phyloP scores from a whole-genome alignment of 2,329 filamentous ascomycete genomes.

The Ascochyta rabiei region DNA sequence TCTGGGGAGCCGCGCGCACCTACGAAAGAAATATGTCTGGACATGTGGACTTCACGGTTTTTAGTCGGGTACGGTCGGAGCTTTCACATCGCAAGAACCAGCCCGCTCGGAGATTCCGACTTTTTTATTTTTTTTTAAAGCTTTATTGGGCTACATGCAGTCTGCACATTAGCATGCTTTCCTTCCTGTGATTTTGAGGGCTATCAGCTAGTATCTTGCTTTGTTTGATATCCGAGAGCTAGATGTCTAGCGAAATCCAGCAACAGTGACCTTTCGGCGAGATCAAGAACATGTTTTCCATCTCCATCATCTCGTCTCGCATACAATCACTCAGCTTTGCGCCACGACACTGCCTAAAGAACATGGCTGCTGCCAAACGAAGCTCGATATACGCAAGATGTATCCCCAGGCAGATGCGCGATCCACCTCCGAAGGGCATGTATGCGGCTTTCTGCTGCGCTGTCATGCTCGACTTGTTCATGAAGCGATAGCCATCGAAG shows the following conservation, averaged over 20 bases:
- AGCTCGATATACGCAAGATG: conserved; percentile 68
- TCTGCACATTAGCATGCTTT: too few relatives aligned
- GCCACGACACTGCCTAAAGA: conserved; percentile 55
- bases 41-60: background rate
- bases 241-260: conserved; percentile 31
- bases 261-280: conserved; percentile 50
- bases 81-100: too few relatives aligned
- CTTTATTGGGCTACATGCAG: too few relatives aligned
- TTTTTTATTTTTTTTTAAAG: too few relatives aligned
- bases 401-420: conserved; percentile 69
- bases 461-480: conserved; percentile 23
- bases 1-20: background rate
- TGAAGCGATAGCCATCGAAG: conserved; percentile 42
- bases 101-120: too few relatives aligned
- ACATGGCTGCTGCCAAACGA: conserved; percentile 55
- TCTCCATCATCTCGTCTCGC: conserved; percentile 48
- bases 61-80: background rate
- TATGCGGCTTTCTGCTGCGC: conserved; percentile 58
- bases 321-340: conserved; percentile 28
- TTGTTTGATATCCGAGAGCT: too few relatives aligned
- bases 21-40: background rate
- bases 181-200: too few relatives aligned
- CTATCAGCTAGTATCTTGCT: too few relatives aligned
- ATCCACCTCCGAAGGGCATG: conserved; percentile 71
- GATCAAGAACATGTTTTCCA: conserved; percentile 51